Percentiles rank a stretch among this genome's conserved stretches.
phyloP scores from a whole-genome alignment of 148 eudicot genomes.

The Rhododendron mucronatum region DNA sequence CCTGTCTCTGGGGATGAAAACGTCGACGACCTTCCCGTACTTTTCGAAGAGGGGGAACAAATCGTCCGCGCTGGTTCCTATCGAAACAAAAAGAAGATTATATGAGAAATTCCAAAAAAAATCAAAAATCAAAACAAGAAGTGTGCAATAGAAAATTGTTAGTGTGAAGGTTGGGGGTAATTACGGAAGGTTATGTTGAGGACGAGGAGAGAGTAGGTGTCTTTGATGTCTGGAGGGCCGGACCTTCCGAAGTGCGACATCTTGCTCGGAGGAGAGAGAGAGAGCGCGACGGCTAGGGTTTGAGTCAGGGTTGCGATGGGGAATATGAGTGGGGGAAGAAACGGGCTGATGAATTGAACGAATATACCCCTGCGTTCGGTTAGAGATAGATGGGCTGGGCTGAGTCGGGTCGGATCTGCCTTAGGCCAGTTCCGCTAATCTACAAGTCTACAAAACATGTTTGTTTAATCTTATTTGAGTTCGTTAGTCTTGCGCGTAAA shows the following conservation, averaged over 20 bases:
- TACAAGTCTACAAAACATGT: too few species aligned
- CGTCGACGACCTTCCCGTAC: constrained; percentile 77
- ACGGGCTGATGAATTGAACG: background rate
- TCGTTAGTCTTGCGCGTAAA: too few species aligned
- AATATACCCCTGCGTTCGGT: background rate
- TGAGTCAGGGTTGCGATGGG: background rate
- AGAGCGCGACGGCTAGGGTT: constrained; percentile 4
- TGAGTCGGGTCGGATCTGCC: background rate
- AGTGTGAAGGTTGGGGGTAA: background rate
- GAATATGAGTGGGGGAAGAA: background rate
- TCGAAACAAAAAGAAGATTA: background rate
- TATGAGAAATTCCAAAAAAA: background rate
- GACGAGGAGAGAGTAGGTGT: constrained; percentile 78
- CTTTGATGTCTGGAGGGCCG: constrained; percentile 70
- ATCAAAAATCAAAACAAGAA: background rate
- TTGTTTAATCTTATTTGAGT: too few species aligned
- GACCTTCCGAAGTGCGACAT: constrained; percentile 83
- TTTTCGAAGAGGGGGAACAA: constrained; percentile 68
- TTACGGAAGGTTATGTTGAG: constrained; percentile 81
- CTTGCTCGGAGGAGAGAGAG: constrained; percentile 1
- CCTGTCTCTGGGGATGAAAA: constrained; percentile 75
- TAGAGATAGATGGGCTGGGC: background rate
- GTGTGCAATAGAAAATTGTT: background rate
- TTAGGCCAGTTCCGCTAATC: too few species aligned
- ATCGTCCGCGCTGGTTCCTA: constrained; percentile 74